Percentiles rank a stretch among this genome's conserved stretches.
These are phyloP conservation scores for Fraxinus pennsylvanica DNA, from an alignment of 257 asterid species.

Conservation along the genomic window DNA sequence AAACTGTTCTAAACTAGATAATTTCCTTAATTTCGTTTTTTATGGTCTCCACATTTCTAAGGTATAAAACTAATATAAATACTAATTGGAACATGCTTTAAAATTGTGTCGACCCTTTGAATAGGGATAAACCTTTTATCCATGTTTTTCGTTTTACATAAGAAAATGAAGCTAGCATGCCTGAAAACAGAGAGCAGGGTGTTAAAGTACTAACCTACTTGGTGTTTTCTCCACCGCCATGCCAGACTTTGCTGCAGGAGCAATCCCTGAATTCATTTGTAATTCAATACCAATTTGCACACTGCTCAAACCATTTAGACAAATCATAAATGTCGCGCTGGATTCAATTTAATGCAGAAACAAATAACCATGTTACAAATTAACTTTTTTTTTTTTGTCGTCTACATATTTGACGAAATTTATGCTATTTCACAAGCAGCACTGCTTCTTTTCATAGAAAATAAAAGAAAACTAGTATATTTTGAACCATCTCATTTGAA, in stretches of 20 bases:
- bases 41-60: neutral
- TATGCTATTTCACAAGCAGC: neutral
- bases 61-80: neutral
- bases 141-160: neutral
- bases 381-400: neutral
- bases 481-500: neutral
- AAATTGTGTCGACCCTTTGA: neutral
- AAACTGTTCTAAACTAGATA: neutral
- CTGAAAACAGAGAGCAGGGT: neutral
- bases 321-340: neutral
- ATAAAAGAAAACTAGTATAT: neutral
- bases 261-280: conserved; percentile 30
- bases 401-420: neutral
- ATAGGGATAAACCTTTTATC: no score
- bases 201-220: conserved; percentile 30
- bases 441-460: neutral
- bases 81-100: neutral
- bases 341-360: neutral
- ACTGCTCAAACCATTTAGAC: neutral
- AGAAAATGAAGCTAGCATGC: neutral
- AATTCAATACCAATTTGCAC: conserved; percentile 13
- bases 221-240: conserved; percentile 34
- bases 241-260: conserved; percentile 23
- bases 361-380: neutral
- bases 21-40: neutral